Percentiles rank a stretch among this genome's conserved stretches.
These are phyloP conservation scores for Laguncularia racemosa DNA, from an alignment of 345 rosid genomes.

Conservation along the genomic window DNA sequence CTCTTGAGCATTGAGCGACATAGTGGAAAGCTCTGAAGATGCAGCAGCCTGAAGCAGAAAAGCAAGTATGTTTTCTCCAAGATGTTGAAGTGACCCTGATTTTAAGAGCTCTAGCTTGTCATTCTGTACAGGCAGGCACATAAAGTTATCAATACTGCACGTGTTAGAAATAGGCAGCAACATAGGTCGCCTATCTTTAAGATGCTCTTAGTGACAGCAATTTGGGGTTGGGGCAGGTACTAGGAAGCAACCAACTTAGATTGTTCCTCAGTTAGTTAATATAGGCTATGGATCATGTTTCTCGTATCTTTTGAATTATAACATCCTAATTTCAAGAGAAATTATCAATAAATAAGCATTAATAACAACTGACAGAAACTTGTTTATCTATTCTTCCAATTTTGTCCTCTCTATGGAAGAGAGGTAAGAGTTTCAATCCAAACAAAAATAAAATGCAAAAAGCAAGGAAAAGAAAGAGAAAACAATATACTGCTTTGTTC, in stretches of 20 bases:
- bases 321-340: no score
- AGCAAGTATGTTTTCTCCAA: constrained; percentile 94
- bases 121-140: constrained; percentile 43
- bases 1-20: constrained; percentile 23
- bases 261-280: no score
- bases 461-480: not conserved
- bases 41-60: constrained; percentile 68
- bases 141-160: constrained; percentile 1
- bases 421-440: not conserved
- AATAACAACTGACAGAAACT: no score
- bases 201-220: no score
- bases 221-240: not conserved
- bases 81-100: constrained; percentile 95
- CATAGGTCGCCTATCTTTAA: no score
- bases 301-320: no score
- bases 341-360: no score
- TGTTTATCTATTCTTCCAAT: no score
- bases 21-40: constrained; percentile 46
- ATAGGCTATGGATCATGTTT: no score
- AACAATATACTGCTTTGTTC: no score
- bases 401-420: not conserved
- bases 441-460: constrained; percentile 2
- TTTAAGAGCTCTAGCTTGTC: constrained; percentile 84
- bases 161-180: not conserved
- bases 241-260: not conserved